A percentile compares a stretch with the other conserved stretches of the same genome.
phyloP scores from a whole-genome alignment of 2,329 filamentous ascomycete species.

The Juglanconis oblonga region DNA sequence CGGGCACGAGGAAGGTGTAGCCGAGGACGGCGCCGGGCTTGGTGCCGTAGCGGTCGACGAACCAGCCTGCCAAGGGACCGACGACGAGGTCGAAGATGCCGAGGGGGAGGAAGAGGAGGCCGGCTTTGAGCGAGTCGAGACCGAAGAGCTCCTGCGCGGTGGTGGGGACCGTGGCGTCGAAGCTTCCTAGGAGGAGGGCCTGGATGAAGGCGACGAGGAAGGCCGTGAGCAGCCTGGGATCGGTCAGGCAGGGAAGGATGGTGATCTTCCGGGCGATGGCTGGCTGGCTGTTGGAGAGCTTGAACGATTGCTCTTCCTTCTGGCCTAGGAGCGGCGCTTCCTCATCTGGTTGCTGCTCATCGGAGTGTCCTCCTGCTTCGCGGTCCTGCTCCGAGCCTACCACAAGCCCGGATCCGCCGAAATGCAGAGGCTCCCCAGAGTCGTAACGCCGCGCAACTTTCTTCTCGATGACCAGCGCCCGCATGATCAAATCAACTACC shows the following conservation, averaged over 20 bases:
- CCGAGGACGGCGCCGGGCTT: constrained; percentile 31
- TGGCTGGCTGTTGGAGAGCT: constrained; percentile 38
- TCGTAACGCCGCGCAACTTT: constrained; percentile 47
- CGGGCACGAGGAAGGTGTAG: constrained; percentile 16
- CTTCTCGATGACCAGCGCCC: constrained; percentile 61
- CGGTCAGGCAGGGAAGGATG: constrained; percentile 41
- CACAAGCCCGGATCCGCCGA: constrained; percentile 14
- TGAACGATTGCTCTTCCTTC: constrained; percentile 34
- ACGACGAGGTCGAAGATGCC: constrained; percentile 34
- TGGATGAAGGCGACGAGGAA: constrained; percentile 40
- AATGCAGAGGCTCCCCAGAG: constrained; percentile 15
- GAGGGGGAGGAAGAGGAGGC: constrained; percentile 35
- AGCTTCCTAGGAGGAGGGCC: constrained; percentile 35
- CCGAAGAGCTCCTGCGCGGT: constrained; percentile 34
- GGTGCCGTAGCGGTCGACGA: constrained; percentile 34
- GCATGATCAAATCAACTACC: constrained; percentile 56
- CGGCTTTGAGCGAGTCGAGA: constrained; percentile 33
- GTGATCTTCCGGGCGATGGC: constrained; percentile 39
- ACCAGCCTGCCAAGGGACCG: constrained; percentile 32
- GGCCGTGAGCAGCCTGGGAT: constrained; percentile 37
- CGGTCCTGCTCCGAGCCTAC: background rate
- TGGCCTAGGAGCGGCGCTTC: constrained; percentile 37
- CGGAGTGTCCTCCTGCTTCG: background rate
- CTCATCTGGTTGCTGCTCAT: constrained; percentile 20
- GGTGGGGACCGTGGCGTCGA: constrained; percentile 37